phyloP scores from a whole-genome alignment of 2,329 filamentous ascomycete species.

The Alternaria triticimaculans region DNA sequence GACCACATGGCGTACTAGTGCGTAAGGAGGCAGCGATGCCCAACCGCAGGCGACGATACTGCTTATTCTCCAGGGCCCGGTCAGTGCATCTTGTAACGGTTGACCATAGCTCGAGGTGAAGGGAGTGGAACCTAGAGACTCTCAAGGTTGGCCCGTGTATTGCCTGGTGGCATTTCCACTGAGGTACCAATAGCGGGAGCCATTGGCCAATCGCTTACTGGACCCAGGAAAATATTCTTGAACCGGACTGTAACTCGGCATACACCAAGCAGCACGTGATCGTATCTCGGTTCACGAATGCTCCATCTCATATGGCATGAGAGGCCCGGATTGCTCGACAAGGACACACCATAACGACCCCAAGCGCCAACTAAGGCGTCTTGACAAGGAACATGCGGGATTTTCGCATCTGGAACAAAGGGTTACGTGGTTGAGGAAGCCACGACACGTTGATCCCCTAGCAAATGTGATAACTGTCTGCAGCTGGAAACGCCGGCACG shows the following conservation, averaged over 20 bases:
- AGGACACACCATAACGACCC: slow-evolving; percentile 22
- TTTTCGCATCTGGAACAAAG: slow-evolving; percentile 45
- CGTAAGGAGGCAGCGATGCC: slow-evolving; percentile 21
- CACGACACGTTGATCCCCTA: slow-evolving; percentile 52
- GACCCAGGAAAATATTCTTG: slow-evolving; percentile 33
- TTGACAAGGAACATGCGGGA: slow-evolving; percentile 49
- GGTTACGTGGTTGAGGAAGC: slow-evolving; percentile 54
- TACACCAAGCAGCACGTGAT: slow-evolving; percentile 47
- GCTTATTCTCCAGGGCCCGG: slow-evolving; percentile 23
- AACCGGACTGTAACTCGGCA: slow-evolving; percentile 44
- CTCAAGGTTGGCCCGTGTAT: slow-evolving; percentile 27
- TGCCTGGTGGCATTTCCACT: slow-evolving; percentile 30
- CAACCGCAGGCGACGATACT: slow-evolving; percentile 28
- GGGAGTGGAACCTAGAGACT: slow-evolving; percentile 20
- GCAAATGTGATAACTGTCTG: slow-evolving; percentile 52
- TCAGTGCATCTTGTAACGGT: slow-evolving; percentile 36
- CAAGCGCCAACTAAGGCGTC: slow-evolving; percentile 41
- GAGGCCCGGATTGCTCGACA: slow-evolving; percentile 43
- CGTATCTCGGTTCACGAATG: slow-evolving; percentile 42
- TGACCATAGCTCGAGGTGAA: slow-evolving; percentile 24
- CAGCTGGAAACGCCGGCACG: slow-evolving; percentile 51
- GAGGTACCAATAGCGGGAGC: slow-evolving; percentile 22
- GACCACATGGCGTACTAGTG: slow-evolving; percentile 20
- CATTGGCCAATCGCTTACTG: slow-evolving; percentile 41
- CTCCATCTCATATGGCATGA: slow-evolving; percentile 43